Conservation (phyloP, 208 protist genomes). For the Sergeia podlipaevii region DNA sequence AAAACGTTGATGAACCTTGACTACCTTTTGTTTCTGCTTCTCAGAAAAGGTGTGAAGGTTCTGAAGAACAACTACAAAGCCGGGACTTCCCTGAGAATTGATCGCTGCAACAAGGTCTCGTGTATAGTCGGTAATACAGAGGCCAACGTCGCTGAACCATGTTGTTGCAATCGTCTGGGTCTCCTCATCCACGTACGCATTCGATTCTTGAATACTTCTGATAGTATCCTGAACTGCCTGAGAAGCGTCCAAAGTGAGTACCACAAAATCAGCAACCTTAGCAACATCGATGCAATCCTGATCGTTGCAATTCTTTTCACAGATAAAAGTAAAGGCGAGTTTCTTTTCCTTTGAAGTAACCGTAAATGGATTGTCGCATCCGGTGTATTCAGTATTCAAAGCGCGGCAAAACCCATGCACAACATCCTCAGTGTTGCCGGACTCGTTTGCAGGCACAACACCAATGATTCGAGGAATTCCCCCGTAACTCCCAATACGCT, state of each 20-base stretch:
- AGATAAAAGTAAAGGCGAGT: conserved; percentile 70
- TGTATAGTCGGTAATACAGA: conserved; percentile 88
- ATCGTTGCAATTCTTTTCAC: conserved; percentile 75
- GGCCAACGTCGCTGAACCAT: conserved; percentile 81
- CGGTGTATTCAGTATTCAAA: conserved; percentile 32
- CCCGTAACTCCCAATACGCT: conserved; percentile 39
- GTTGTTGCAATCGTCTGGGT: conserved; percentile 55
- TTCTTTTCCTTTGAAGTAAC: conserved; percentile 62
- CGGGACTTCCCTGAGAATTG: conserved; percentile 74
- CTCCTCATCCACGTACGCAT: conserved; percentile 25
- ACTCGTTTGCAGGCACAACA: conserved; percentile 80
- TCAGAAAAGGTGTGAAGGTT: conserved; percentile 78
- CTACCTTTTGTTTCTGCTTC: conserved; percentile 65
- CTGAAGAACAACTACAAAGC: conserved; percentile 68
- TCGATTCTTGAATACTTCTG: conserved; percentile 44
- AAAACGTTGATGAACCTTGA: conserved; percentile 82
- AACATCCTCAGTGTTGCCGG: conserved; percentile 72
- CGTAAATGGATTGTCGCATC: conserved; percentile 45
- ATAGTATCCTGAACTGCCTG: conserved; percentile 83
- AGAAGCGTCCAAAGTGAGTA: conserved; percentile 75
- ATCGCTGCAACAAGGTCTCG: conserved; percentile 67
- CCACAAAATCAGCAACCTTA: conserved; percentile 81
- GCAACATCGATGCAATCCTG: conserved; percentile 78
- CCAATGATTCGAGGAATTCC: conserved; percentile 70
- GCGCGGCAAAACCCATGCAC: conserved; percentile 47